A percentile compares a stretch with the other conserved stretches of the same genome.
phyloP scores from a whole-genome alignment of 2,329 filamentous ascomycete genomes.

The Exophiala sp. region DNA sequence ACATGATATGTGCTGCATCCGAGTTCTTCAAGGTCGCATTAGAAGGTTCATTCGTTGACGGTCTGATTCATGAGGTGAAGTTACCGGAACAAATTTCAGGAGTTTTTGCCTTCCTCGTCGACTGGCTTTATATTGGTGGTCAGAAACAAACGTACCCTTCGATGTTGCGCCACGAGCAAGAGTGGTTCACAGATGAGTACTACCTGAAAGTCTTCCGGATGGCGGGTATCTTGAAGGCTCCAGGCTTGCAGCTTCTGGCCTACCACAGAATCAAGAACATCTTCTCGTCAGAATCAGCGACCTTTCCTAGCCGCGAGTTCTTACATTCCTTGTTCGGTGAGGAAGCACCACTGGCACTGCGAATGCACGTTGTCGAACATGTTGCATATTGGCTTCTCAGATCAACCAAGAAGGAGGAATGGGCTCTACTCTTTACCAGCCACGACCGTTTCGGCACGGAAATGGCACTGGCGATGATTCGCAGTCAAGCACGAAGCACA shows the following conservation, averaged over 20 bases:
- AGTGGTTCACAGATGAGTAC: background rate
- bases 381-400: conserved; percentile 8
- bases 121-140: conserved; percentile 44
- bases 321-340: background rate
- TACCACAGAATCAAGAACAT: background rate
- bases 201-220: conserved; percentile 10
- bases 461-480: conserved; percentile 1
- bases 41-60: conserved; percentile 6
- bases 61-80: conserved; percentile 40
- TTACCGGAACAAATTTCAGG: conserved; percentile 45
- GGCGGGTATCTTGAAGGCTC: conserved; percentile 4
- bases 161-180: background rate
- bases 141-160: background rate
- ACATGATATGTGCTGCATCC: conserved; percentile 45
- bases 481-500: background rate
- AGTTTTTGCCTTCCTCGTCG: conserved; percentile 51
- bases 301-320: conserved; percentile 3
- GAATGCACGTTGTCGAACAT: conserved; percentile 7
- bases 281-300: background rate
- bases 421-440: conserved; percentile 1
- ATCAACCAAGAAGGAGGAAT: background rate
- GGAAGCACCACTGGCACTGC: background rate
- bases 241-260: conserved; percentile 3
- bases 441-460: conserved; percentile 1
- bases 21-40: conserved; percentile 39